A percentile compares a stretch with the other conserved stretches of the same genome.
phyloP scores from a whole-genome alignment of 2,329 filamentous ascomycete species.

The Sphaerostilbella broomeana region DNA sequence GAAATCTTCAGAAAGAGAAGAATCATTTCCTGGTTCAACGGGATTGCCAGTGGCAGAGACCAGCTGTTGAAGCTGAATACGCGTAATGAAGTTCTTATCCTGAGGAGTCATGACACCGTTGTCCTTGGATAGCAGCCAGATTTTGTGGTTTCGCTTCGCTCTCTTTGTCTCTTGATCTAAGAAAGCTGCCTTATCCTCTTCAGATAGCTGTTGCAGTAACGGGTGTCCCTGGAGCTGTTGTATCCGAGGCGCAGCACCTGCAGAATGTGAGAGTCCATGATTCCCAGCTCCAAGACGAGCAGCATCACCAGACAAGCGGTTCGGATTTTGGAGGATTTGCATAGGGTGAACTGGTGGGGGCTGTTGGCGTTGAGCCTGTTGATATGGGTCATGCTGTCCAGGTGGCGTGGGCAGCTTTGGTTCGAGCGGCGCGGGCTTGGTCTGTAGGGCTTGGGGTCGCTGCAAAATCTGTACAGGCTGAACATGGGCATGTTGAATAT shows the following conservation, averaged over 20 bases:
- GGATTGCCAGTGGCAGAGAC: slow-evolving; percentile 87
- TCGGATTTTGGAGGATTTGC: slow-evolving; percentile 76
- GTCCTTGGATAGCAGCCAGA: slow-evolving; percentile 84
- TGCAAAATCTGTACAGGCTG: slow-evolving; percentile 52
- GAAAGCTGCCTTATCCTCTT: slow-evolving; percentile 77
- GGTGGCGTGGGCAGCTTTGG: slow-evolving; percentile 23
- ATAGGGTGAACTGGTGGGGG: slow-evolving; percentile 50
- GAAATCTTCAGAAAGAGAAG: slow-evolving; percentile 84
- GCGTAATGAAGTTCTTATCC: slow-evolving; percentile 98
- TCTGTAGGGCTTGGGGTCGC: slow-evolving; percentile 39
- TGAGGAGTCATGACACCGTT: slow-evolving; percentile 98
- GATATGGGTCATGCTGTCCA: slow-evolving; percentile 18
- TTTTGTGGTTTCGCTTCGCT: slow-evolving; percentile 97
- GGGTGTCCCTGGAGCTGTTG: slow-evolving; percentile 30
- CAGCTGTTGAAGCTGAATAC: slow-evolving; percentile 94
- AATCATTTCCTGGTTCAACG: slow-evolving; percentile 71
- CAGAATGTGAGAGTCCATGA: slow-evolving; percentile 39
- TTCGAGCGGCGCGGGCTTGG: slow-evolving; percentile 35
- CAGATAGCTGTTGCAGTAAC: slow-evolving; percentile 62
- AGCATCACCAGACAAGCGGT: slow-evolving; percentile 50
- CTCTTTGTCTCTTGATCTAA: slow-evolving; percentile 88
- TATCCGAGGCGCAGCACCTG: slow-evolving; percentile 41
- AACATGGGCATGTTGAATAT: slow-evolving; percentile 30
- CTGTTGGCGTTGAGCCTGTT: slow-evolving; percentile 30
- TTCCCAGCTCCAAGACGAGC: slow-evolving; percentile 27